Conservation (phyloP, 2,329 filamentous ascomycete genomes). For the Penicillium thymicola region DNA sequence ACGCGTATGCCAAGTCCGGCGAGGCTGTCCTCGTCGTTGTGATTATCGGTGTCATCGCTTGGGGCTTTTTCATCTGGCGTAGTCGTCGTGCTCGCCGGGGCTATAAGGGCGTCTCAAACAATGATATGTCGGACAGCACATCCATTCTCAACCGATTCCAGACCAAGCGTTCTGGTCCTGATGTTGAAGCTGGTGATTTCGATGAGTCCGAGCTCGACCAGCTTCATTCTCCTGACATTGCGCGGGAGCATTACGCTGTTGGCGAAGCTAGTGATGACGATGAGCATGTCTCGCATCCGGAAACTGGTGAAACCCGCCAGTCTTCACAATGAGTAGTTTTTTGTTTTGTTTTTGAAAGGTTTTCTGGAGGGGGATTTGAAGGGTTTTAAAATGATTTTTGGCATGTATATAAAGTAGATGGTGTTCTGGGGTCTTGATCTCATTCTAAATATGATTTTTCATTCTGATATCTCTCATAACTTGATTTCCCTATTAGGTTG, state of each 20-base stretch:
- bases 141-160: slow-evolving; percentile 51
- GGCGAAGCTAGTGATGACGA: slow-evolving; percentile 47
- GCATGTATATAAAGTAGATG: slow-evolving; percentile 3
- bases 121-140: slow-evolving; percentile 33
- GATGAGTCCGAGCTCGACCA: slow-evolving; percentile 61
- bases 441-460: neutral
- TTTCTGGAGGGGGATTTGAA: neutral
- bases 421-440: neutral
- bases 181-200: slow-evolving; percentile 61
- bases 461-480: neutral
- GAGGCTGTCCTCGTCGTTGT: slow-evolving; percentile 83
- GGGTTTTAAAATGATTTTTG: neutral
- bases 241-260: slow-evolving; percentile 46
- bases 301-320: neutral
- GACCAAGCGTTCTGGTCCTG: slow-evolving; percentile 41
- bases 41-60: slow-evolving; percentile 65
- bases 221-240: slow-evolving; percentile 39
- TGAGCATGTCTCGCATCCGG: neutral
- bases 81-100: slow-evolving; percentile 50
- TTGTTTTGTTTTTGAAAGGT: neutral
- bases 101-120: slow-evolving; percentile 43
- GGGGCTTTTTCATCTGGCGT: slow-evolving; percentile 69
- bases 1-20: slow-evolving; percentile 82
- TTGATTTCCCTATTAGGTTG: neutral
- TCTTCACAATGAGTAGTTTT: slow-evolving; percentile 7